phyloP scores from a whole-genome alignment of 2,329 filamentous ascomycete genomes.

The Botryotinia convoluta region DNA sequence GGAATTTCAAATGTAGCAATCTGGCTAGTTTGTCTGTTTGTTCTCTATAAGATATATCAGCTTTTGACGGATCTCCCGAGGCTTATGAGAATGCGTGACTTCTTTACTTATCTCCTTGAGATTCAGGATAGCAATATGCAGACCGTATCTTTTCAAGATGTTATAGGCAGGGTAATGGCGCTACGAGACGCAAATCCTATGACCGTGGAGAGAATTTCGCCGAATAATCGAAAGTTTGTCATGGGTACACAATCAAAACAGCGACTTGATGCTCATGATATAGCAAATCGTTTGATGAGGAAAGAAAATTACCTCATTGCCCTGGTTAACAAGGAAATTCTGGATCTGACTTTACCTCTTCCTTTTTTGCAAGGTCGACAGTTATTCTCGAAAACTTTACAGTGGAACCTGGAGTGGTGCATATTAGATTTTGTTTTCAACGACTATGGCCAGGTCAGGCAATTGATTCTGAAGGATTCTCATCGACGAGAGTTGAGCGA shows the following conservation, averaged over 20 bases:
- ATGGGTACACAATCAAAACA: slow-evolving; percentile 84
- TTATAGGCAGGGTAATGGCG: slow-evolving; percentile 67
- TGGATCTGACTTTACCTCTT: slow-evolving; percentile 81
- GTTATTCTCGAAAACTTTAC: slow-evolving; percentile 82
- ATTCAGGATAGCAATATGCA: slow-evolving; percentile 70
- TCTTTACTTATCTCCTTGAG: slow-evolving; percentile 65
- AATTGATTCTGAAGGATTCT: slow-evolving; percentile 80
- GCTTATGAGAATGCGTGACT: slow-evolving; percentile 64
- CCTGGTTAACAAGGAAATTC: slow-evolving; percentile 92
- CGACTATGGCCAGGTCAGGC: slow-evolving; percentile 79
- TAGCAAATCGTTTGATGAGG: slow-evolving; percentile 94
- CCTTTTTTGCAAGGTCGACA: slow-evolving; percentile 78
- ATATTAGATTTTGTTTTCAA: slow-evolving; percentile 95
- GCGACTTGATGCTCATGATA: slow-evolving; percentile 91
- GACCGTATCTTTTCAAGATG: slow-evolving; percentile 70
- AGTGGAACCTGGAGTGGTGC: slow-evolving; percentile 89
- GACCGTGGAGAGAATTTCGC: slow-evolving; percentile 60
- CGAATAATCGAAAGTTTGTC: slow-evolving; percentile 53
- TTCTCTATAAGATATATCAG: slow-evolving; percentile 58
- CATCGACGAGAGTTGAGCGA: slow-evolving; percentile 76
- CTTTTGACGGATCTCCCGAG: slow-evolving; percentile 57
- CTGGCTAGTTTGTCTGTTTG: slow-evolving; percentile 65
- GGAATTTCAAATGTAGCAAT: slow-evolving; percentile 41
- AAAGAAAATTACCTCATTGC: slow-evolving; percentile 97
- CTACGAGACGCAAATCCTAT: slow-evolving; percentile 67